These are phyloP conservation scores for Amorphotheca resinae DNA, from an alignment of 495 filamentous ascomycete species.

Conservation along the genomic window DNA sequence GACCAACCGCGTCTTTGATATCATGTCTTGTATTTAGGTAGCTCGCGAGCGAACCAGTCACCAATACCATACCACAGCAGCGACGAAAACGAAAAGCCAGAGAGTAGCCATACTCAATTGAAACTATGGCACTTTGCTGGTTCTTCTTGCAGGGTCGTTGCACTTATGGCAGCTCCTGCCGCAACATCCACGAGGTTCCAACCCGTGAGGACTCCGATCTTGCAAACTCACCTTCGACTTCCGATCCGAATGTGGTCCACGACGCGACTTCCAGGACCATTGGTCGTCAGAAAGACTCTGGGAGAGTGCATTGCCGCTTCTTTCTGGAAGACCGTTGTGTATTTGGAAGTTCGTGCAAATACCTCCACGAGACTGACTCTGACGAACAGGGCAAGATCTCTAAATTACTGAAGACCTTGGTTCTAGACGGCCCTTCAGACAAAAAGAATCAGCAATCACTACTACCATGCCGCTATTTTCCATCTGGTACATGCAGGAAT, in stretches of 20 bases:
- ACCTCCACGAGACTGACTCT: conserved; percentile 6
- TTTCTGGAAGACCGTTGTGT: conserved; percentile 3
- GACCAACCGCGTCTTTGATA: too few species aligned
- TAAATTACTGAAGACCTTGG: too few species aligned
- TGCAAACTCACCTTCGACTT: too few species aligned
- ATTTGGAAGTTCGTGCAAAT: conserved; percentile 6
- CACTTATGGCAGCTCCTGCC: conserved; percentile 4
- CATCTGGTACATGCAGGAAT: background rate
- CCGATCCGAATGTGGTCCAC: too few species aligned
- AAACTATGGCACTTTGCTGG: conserved; percentile 5
- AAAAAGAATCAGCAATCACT: background rate
- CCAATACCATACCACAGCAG: too few species aligned
- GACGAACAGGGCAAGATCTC: too few species aligned
- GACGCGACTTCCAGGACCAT: too few species aligned
- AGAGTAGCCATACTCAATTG: too few species aligned
- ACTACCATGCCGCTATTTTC: background rate
- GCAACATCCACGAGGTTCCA: conserved; percentile 5
- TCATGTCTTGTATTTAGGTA: too few species aligned
- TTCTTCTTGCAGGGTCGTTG: conserved; percentile 7
- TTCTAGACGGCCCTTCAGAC: background rate
- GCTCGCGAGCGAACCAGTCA: too few species aligned
- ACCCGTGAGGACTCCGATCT: background rate
- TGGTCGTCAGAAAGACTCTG: too few species aligned
- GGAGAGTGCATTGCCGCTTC: conserved; percentile 3
- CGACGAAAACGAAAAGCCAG: too few species aligned